Evolutionary conservation across 495 filamentous ascomycete genomes (phyloP).

Genomic region (Arthonia radiata): DNA sequence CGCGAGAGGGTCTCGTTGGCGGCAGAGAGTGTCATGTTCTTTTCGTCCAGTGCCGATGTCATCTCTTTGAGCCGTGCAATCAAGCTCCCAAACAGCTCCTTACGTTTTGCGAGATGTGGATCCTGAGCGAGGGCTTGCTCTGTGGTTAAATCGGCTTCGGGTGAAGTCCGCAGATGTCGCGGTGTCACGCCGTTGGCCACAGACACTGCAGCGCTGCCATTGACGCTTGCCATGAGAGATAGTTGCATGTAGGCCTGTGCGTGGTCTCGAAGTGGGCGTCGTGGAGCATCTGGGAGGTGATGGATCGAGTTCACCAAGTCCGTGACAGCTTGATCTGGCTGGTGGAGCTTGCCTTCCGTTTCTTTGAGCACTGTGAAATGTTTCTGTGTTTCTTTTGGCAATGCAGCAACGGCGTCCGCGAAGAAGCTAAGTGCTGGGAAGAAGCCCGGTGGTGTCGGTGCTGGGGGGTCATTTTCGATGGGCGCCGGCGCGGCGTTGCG

Average conservation of each 20-base stretch:
- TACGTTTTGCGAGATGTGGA: too few species aligned
- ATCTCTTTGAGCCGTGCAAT: too few species aligned
- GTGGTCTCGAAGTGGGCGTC: constrained; percentile 9
- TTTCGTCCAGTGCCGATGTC: constrained; percentile 73
- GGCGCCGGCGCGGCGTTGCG: constrained; percentile 15
- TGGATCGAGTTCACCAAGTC: constrained; percentile 42
- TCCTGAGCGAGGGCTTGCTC: too few species aligned
- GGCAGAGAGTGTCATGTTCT: constrained; percentile 80
- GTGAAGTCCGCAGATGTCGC: too few species aligned
- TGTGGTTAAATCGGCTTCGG: too few species aligned
- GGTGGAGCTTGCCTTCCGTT: constrained; percentile 82
- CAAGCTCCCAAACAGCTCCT: too few species aligned
- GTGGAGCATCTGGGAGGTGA: constrained; percentile 23
- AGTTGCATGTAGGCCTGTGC: constrained; percentile 1
- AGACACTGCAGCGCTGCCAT: too few species aligned
- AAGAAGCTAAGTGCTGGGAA: constrained; percentile 90
- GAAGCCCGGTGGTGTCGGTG: constrained; percentile 31
- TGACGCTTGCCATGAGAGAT: too few species aligned
- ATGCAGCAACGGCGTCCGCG: constrained; percentile 71
- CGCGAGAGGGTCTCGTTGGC: constrained; percentile 73
- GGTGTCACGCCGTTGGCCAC: too few species aligned
- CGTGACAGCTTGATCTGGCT: constrained; percentile 44
- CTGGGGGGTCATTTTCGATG: constrained; percentile 10
- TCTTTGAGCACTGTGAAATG: constrained; percentile 91
- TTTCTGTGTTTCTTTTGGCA: constrained; percentile 79